Base-by-base conservation (phyloP, 495 filamentous ascomycete species). In the Cenococcum geophilum region DNA sequence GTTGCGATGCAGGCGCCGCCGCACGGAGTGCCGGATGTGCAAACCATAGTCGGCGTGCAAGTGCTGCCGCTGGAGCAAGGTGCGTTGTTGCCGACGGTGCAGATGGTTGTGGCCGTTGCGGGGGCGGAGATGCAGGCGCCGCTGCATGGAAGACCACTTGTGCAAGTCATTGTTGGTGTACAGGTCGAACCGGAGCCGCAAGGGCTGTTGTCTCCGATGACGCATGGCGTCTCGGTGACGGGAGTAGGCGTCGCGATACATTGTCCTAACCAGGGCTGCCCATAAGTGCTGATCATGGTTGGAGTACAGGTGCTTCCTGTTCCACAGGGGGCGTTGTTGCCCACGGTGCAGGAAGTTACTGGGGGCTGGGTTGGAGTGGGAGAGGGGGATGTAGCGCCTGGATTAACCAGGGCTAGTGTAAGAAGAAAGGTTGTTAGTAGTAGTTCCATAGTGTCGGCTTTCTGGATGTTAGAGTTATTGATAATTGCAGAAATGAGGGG, bases 261-360 rank as follows among this genome's bases (percentile, higher is more conserved):
- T 21, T 32, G 18, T 18, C 63, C 63, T 14, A 37, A 27, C 9
- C 63, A 66, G 0, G 63, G 59, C 5, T 49, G 0, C 6, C 59
- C 63, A 8, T 58, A 32, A 1, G 63, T 66, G 25, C 43, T 61
- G 9, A 49, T 56, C 63, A 59, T 61, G 4, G 63, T 66, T 2
- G 63, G 63, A 11, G 63, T 66, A 48, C 63, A 66, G 14, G 55
- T 59, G 3, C 53, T 61, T 4, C 25, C 20, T n/a, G 63, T 20
- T 12, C 11, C 22, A 36, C 63, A 65, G 18, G 58, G 58, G 1
- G n/a, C 20, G 52, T 61, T 57, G 47, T 55, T 55, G 12, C 55
- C 55, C 8, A 64, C 61, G 9, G 61, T 64, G 56, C 61, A 64
- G 6, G 48, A 23, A 45, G 55, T 23, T 27, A 48, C n/a, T 10